Evolutionary conservation across 1,284 basidiomycete genomes (phyloP), one percentile per base, ranked within the genome.

Genomic region (Moniliophthora roreri): DNA sequence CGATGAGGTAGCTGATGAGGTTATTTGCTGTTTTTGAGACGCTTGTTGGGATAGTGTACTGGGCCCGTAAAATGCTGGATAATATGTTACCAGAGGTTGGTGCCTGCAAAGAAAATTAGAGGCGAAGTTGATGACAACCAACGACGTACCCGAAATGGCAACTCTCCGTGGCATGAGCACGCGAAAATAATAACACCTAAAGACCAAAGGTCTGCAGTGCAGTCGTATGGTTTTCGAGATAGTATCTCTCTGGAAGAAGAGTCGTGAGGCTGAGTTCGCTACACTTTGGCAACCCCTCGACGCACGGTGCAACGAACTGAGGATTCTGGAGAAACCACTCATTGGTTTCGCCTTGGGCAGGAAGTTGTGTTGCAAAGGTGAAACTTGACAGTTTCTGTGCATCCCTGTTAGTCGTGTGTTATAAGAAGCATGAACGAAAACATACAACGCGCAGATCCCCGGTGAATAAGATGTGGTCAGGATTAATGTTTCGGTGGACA

Each of bases 371-470:
- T 24, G 74, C 68, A 21, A 64, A 50, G 44, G 65, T 60, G 47
- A 76, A 74, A 49, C 68, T 63, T 23, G 67, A 62, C 9, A 78
- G 59, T 69, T 78, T 78, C 74, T 77, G 51, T 10, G 35, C 3
- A 15, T 18, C 35, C 37, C 37, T 24, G 47, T 21, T 13, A 11
- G 39, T 15, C 39, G 15, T 8, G 24, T 46, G 18, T n/a, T 20
- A 36, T 7, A 16, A 38, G 34, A 41, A 40, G 26, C 3, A 35
- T 20, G 15, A 28, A 32, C 36, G 15, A 38, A 47, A 41, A 61
- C 72, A 54, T 59, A 76, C 75, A 41, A 70, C 58, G 48, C 67
- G 58, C 26, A 64, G 62, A 26, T 70, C 68, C 16, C 61, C 55
- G 8, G 69, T 69, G 24, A 77, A 49, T n/a, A 74, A 58, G 15